A percentile compares a stretch with the other conserved stretches of the same genome.
Conservation (phyloP, 495 filamentous ascomycete genomes). For the Saxophila tyrrhenica region DNA sequence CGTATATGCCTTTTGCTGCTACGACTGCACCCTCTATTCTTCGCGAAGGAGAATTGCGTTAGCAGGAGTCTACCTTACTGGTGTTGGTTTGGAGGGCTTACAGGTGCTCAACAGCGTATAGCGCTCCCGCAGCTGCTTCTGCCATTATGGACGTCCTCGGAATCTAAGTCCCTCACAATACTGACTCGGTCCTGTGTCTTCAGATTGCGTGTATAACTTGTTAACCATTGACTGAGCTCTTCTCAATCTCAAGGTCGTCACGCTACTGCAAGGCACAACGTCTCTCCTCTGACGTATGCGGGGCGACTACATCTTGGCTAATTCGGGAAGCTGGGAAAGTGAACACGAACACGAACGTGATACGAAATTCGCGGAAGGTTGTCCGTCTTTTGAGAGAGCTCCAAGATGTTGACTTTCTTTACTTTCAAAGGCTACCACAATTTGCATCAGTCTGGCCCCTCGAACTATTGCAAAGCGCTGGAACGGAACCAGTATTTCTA, state of each 20-base stretch:
- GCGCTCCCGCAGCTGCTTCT: conserved; percentile 29
- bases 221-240: too few species aligned
- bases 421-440: too few species aligned
- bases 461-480: too few species aligned
- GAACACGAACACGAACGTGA: neutral
- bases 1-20: conserved; percentile 30
- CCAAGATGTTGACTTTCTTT: too few species aligned
- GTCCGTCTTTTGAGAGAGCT: too few species aligned
- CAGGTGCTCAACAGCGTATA: conserved; percentile 28
- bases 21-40: conserved; percentile 25
- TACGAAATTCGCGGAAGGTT: neutral
- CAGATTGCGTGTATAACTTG: too few species aligned
- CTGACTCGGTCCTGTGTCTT: neutral
- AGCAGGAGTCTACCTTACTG: neutral
- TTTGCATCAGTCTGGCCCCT: too few species aligned
- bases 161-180: neutral
- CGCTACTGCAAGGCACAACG: neutral
- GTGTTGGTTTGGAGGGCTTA: neutral
- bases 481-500: too few species aligned
- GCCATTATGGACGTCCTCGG: conserved; percentile 3
- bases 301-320: neutral
- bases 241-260: neutral
- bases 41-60: neutral
- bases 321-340: neutral
- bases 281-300: neutral